phyloP scores from a whole-genome alignment of 2,329 filamentous ascomycete genomes.

The Metarhizium guizhouense region DNA sequence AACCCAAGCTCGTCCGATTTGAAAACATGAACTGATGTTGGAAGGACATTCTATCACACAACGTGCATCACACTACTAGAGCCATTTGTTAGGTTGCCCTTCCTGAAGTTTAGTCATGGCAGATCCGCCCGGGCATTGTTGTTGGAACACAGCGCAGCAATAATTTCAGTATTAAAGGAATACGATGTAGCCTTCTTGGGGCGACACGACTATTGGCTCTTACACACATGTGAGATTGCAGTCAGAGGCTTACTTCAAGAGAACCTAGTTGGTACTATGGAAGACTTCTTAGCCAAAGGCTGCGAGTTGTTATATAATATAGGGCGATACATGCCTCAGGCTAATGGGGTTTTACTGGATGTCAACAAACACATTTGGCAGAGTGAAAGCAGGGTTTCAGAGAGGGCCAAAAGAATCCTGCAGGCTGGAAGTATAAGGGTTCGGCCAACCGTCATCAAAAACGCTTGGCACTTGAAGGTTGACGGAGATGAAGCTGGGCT shows the following conservation, averaged over 20 bases:
- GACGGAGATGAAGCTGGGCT: background rate
- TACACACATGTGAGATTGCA: constrained; percentile 5
- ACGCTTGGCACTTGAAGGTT: background rate
- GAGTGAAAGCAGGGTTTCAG: background rate
- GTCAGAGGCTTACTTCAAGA: constrained; percentile 2
- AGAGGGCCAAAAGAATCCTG: background rate
- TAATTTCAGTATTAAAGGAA: constrained; percentile 13
- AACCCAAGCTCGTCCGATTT: background rate
- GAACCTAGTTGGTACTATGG: background rate
- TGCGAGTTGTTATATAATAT: constrained; percentile 6
- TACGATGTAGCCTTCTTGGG: constrained; percentile 16
- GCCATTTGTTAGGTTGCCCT: constrained; percentile 1
- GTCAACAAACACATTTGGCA: background rate
- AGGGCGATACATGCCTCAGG: constrained; percentile 3
- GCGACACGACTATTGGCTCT: constrained; percentile 13
- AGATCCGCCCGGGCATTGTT: background rate
- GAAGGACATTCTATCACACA: constrained; percentile 6
- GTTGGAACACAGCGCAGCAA: constrained; percentile 8
- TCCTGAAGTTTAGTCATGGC: constrained; percentile 1
- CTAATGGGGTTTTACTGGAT: background rate
- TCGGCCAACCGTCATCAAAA: background rate
- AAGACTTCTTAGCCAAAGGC: constrained; percentile 1
- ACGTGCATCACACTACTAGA: constrained; percentile 6
- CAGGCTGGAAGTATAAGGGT: background rate
- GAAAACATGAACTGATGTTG: no score